Evolutionary conservation across 1,284 basidiomycete species (phyloP).

Genomic region (Serendipita sp.): DNA sequence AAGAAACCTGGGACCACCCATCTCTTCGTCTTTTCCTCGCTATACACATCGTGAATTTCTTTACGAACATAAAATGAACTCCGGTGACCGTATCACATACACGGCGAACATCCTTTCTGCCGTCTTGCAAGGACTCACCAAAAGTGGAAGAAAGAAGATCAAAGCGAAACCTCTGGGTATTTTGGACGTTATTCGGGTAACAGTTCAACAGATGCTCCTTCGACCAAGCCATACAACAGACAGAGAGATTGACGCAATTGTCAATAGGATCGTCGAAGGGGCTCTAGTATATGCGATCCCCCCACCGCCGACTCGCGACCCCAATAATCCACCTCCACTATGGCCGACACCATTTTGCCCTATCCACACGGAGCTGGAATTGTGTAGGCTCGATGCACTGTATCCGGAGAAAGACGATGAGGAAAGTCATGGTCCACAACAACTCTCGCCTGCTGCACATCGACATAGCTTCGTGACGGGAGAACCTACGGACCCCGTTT

Average conservation of each 20-base stretch:
- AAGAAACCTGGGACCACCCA: slow-evolving; percentile 27
- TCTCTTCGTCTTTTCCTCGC: slow-evolving; percentile 57
- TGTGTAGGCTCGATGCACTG: not conserved
- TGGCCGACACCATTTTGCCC: slow-evolving; percentile 43
- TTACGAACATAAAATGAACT: slow-evolving; percentile 11
- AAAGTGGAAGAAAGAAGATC: not conserved
- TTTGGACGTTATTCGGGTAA: slow-evolving; percentile 12
- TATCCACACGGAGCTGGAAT: slow-evolving; percentile 29
- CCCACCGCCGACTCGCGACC: slow-evolving; percentile 24
- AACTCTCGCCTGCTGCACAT: not conserved
- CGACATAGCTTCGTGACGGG: not conserved
- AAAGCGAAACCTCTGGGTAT: slow-evolving; percentile 8
- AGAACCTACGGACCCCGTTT: not conserved
- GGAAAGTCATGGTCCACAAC: not conserved
- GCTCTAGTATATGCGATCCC: slow-evolving; percentile 59
- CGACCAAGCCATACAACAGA: slow-evolving; percentile 11
- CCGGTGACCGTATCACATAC: slow-evolving; percentile 13
- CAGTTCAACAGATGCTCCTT: slow-evolving; percentile 14
- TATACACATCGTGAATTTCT: slow-evolving; percentile 9
- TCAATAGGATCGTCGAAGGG: slow-evolving; percentile 55
- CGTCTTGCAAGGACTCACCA: slow-evolving; percentile 5
- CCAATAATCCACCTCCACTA: slow-evolving; percentile 28
- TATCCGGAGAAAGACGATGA: not conserved
- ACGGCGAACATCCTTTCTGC: slow-evolving; percentile 12
- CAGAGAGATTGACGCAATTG: slow-evolving; percentile 47